These are phyloP conservation scores for Aspergillus mulundensis DNA, from an alignment of 495 filamentous ascomycete genomes.

Conservation along the genomic window DNA sequence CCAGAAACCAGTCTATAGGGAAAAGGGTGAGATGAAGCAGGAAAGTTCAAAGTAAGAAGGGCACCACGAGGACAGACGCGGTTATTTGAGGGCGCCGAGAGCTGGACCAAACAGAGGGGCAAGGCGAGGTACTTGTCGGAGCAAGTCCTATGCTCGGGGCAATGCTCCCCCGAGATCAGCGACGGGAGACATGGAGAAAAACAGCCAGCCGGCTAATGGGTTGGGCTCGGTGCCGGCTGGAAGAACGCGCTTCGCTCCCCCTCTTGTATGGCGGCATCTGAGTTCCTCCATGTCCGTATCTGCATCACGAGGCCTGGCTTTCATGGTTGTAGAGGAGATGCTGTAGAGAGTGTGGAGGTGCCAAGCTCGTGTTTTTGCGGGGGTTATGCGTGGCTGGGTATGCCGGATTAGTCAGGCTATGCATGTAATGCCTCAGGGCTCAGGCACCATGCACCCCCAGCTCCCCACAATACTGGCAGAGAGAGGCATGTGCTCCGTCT, in stretches of 20 bases:
- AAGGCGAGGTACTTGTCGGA: background rate
- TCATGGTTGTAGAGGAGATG: background rate
- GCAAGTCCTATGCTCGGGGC: slow-evolving; percentile 25
- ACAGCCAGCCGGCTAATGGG: slow-evolving; percentile 1
- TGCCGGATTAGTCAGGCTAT: slow-evolving; percentile 8
- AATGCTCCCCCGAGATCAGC: slow-evolving; percentile 31
- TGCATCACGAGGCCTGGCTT: background rate
- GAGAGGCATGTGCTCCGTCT: background rate
- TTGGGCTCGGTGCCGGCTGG: background rate
- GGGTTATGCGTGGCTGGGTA: slow-evolving; percentile 19
- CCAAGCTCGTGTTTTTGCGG: slow-evolving; percentile 9
- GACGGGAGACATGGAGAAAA: slow-evolving; percentile 5
- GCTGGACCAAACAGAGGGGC: slow-evolving; percentile 13
- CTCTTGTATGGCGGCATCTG: background rate
- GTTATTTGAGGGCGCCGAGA: slow-evolving; percentile 15
- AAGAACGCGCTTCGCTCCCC: background rate
- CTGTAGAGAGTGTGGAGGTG: background rate
- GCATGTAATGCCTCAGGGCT: slow-evolving; percentile 18
- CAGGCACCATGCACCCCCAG: slow-evolving; percentile 16
- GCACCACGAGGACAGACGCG: slow-evolving; percentile 3
- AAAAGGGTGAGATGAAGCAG: background rate
- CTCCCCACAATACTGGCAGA: background rate
- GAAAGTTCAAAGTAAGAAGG: background rate
- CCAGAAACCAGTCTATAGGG: slow-evolving; percentile 1
- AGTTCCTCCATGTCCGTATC: background rate